phyloP scores from a whole-genome alignment of 768 basidiomycete genomes.

The Lentinula sp. region DNA sequence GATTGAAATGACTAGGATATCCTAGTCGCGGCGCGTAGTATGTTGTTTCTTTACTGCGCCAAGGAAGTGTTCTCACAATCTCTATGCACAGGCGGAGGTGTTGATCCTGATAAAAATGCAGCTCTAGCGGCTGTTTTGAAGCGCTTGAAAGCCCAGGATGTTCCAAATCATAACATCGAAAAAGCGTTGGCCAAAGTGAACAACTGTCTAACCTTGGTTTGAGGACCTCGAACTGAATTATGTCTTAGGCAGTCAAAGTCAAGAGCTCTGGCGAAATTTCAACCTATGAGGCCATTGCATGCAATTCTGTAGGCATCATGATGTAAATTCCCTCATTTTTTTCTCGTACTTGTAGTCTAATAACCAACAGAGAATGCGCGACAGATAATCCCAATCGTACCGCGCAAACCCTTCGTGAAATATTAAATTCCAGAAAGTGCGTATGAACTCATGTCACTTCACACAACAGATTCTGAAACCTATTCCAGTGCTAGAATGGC shows the following conservation, averaged over 20 bases:
- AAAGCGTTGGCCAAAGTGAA: constrained; percentile 51
- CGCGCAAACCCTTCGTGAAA: constrained; percentile 47
- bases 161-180: constrained; percentile 67
- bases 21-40: constrained; percentile 53
- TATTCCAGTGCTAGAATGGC: constrained; percentile 50
- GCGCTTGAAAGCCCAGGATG: constrained; percentile 47
- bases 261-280: constrained; percentile 44
- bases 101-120: constrained; percentile 26
- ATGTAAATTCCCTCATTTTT: constrained; percentile 36
- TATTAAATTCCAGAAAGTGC: constrained; percentile 38
- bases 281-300: constrained; percentile 56
- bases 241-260: constrained; percentile 37
- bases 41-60: constrained; percentile 32
- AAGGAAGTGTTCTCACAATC: neutral
- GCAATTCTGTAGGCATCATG: constrained; percentile 54
- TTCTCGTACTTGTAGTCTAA: constrained; percentile 3
- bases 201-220: neutral
- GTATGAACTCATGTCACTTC: neutral
- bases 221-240: neutral
- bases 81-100: neutral
- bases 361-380: constrained; percentile 43
- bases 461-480: neutral
- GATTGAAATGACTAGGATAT: constrained; percentile 43
- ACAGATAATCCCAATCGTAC: constrained; percentile 66
- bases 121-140: constrained; percentile 50